These are phyloP conservation scores for Candida sithepensis DNA, from an alignment of 805 yeast genomes.

Conservation along the genomic window DNA sequence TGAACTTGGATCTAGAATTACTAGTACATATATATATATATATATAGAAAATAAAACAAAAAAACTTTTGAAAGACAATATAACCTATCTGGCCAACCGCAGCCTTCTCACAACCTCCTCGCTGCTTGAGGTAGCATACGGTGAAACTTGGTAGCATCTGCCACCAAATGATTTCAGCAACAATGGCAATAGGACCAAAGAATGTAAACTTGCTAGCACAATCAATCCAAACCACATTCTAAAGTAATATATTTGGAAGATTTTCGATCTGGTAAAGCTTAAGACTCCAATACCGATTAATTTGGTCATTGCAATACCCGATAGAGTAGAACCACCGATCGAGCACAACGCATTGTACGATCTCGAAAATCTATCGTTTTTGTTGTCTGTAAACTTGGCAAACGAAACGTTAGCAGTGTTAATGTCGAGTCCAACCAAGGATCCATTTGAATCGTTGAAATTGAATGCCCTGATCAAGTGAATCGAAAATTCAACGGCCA, in stretches of 20 bases:
- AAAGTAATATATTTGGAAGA: slow-evolving; percentile 88
- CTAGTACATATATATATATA: no score
- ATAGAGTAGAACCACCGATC: slow-evolving; percentile 87
- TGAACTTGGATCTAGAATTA: no score
- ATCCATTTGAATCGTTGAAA: slow-evolving; percentile 14
- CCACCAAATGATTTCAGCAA: slow-evolving; percentile 65
- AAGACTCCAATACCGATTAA: slow-evolving; percentile 82
- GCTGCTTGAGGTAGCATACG: slow-evolving; percentile 17
- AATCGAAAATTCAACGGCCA: slow-evolving; percentile 89
- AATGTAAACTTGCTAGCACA: slow-evolving; percentile 71
- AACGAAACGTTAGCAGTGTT: slow-evolving; percentile 2
- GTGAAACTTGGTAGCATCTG: slow-evolving; percentile 37
- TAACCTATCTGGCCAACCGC: slow-evolving; percentile 7
- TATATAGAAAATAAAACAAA: no score
- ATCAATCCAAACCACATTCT: slow-evolving; percentile 90
- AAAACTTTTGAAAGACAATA: not conserved
- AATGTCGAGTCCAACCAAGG: slow-evolving; percentile 1
- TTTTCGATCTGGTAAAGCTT: slow-evolving; percentile 82
- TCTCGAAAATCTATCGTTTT: slow-evolving; percentile 24
- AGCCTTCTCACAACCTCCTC: slow-evolving; percentile 24
- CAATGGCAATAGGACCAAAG: slow-evolving; percentile 76
- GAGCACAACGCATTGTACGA: slow-evolving; percentile 61
- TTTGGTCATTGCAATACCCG: slow-evolving; percentile 89
- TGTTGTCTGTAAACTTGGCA: not conserved
- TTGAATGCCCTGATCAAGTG: slow-evolving; percentile 82